Evolutionary conservation across 2,329 filamentous ascomycete species (phyloP).

Genomic region (Exophiala bonariae): DNA sequence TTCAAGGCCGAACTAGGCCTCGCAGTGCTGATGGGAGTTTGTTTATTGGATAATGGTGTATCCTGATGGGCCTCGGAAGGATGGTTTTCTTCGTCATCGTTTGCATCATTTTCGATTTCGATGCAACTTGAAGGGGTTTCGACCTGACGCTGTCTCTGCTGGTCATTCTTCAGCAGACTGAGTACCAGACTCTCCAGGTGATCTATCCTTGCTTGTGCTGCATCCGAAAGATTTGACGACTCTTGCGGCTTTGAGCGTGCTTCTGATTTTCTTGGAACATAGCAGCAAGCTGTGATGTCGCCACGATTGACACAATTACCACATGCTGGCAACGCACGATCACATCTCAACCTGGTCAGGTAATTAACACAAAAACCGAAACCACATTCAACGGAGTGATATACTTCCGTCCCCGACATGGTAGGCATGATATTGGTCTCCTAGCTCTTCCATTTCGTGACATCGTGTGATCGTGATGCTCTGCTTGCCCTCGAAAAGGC

Average conservation of each 20-base stretch:
- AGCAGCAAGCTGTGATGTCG: constrained; percentile 78
- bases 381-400: neutral
- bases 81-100: constrained; percentile 24
- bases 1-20: constrained; percentile 76
- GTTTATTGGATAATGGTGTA: constrained; percentile 51
- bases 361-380: neutral
- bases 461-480: neutral
- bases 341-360: constrained; percentile 70
- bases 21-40: constrained; percentile 67
- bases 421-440: constrained; percentile 84
- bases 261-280: constrained; percentile 68
- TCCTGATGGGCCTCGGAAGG: constrained; percentile 54
- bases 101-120: constrained; percentile 23
- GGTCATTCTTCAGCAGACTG: constrained; percentile 86
- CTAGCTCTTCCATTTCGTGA: constrained; percentile 62
- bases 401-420: constrained; percentile 81
- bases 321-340: constrained; percentile 76
- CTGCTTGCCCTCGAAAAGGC: constrained; percentile 4
- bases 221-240: constrained; percentile 65
- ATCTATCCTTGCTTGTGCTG: constrained; percentile 98
- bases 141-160: constrained; percentile 57
- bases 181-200: constrained; percentile 87
- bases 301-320: constrained; percentile 91
- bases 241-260: constrained; percentile 61
- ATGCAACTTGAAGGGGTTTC: constrained; percentile 52